These are phyloP conservation scores for Hibiscus tridactylites DNA, from an alignment of 345 rosid genomes.

Conservation along the genomic window DNA sequence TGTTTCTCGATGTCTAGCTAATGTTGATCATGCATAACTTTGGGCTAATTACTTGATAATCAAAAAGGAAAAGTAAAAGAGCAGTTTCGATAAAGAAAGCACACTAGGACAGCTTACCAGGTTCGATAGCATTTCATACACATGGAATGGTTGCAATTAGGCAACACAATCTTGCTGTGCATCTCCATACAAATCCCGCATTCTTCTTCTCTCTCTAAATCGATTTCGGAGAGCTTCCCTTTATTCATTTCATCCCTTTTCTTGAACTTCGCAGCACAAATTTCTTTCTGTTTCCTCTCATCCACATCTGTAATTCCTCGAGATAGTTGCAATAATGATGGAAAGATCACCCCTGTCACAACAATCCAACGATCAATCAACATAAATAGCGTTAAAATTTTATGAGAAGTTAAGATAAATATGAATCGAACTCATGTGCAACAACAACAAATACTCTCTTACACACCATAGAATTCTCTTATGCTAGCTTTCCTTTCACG, in stretches of 20 bases:
- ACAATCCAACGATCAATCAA: slow-evolving; percentile 12
- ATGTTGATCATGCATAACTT: neutral
- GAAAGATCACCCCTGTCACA: slow-evolving; percentile 71
- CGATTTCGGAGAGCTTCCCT: slow-evolving; percentile 66
- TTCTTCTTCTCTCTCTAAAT: slow-evolving; percentile 84
- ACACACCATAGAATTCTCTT: slow-evolving; percentile 82
- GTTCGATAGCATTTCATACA: slow-evolving; percentile 67
- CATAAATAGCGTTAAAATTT: neutral
- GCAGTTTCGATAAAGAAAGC: neutral
- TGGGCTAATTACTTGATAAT: neutral
- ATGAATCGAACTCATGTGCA: neutral
- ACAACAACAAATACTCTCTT: neutral
- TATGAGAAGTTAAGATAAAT: neutral
- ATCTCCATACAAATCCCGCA: slow-evolving; percentile 94
- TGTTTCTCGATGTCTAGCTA: neutral
- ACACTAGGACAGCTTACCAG: slow-evolving; percentile 37
- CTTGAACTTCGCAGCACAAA: slow-evolving; percentile 48
- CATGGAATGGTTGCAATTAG: slow-evolving; percentile 75
- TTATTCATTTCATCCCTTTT: slow-evolving; percentile 38
- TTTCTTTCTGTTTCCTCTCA: slow-evolving; percentile 68
- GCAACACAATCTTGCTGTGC: slow-evolving; percentile 58
- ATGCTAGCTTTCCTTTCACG: slow-evolving; percentile 82
- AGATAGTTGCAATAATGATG: slow-evolving; percentile 65
- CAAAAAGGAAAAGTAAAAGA: neutral
- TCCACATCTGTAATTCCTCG: slow-evolving; percentile 71